Base-by-base conservation (phyloP, 2,329 filamentous ascomycete species). In the Fusarium palustre region DNA sequence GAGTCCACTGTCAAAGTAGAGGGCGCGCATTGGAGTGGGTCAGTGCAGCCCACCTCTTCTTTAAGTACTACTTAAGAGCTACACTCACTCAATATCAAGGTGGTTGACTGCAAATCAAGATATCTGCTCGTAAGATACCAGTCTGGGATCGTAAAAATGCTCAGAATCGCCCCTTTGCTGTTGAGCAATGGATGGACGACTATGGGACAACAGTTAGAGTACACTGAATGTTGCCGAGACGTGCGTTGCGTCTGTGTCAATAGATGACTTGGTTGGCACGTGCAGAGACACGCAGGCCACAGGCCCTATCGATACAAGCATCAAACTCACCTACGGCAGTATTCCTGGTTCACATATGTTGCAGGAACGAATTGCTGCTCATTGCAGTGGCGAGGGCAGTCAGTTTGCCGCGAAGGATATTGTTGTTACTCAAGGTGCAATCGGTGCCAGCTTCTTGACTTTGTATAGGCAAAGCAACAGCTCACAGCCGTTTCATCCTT, bases 371-470 rank as follows among this genome's bases (percentile, higher is more conserved):
- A 84, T 96, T 16, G 87, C 91, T 8, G 81, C 84, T 20, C 82
- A 92, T 5, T 92, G 92, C 75, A 88, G 88, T 7, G 83, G 84
- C 24, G 86, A 88, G 79, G 64, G 77, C 79, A 81, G 81, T 7
- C 76, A 88, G 13, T 20, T 81, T 76, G 59, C 75, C 1, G 59
- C 75, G 2, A 88, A 93, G 18, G 89, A 91, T 72, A 85, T 97
- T 41, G 79, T 97, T 55, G 89, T 95, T 61, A 93, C 92, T 0
- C 88, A 91, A 31, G 94, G 94, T 12, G 93, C 92, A 16, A 97
- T 97, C 52, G 85, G 88, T 8, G 93, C 93, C n/a, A 97, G 97
- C 75, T 92, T 93, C 72, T 81, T 96, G n/a, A 81, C 90, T 4
- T 20, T 50, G 24, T 50, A 50, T 20, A 39, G 48, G 48, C 28